Evolutionary conservation across 176 grass and related monocot species (phyloP).

Genomic region (Calamus simplicifolius): DNA sequence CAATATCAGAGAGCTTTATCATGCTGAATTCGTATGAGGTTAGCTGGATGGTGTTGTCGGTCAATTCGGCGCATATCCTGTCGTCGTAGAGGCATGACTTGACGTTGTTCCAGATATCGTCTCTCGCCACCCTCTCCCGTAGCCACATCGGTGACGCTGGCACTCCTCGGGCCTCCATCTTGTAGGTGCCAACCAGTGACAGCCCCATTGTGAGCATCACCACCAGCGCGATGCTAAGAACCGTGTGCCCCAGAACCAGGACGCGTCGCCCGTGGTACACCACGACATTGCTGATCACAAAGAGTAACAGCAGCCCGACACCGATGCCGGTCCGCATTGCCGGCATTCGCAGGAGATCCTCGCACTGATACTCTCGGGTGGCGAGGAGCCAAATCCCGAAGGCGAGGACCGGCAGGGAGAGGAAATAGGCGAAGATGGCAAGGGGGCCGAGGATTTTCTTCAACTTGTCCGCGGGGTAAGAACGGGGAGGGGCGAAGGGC

Average conservation of each 20-base stretch:
- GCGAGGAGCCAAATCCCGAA: slow-evolving; percentile 5
- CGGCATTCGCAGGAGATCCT: neutral
- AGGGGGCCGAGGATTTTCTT: neutral
- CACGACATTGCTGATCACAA: neutral
- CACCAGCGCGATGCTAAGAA: neutral
- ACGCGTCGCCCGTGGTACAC: neutral
- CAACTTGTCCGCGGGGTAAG: neutral
- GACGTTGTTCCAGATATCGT: neutral
- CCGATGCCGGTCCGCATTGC: neutral
- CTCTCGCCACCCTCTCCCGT: neutral
- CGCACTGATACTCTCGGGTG: slow-evolving; percentile 9
- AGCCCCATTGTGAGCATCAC: slow-evolving; percentile 5
- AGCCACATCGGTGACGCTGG: slow-evolving; percentile 4
- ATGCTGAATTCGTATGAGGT: neutral
- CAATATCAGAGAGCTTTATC: neutral
- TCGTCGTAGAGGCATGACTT: neutral
- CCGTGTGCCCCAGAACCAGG: neutral
- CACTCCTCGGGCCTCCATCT: neutral
- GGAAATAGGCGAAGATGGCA: neutral
- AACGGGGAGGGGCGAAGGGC: too few species aligned
- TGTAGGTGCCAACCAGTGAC: neutral
- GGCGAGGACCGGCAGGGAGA: slow-evolving; percentile 2
- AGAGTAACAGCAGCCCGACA: neutral
- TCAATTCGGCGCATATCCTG: neutral
- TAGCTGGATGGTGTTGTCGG: neutral